These are phyloP conservation scores for Bipolaris sorokiniana DNA, from an alignment of 2,329 filamentous ascomycete species.

Conservation along the genomic window DNA sequence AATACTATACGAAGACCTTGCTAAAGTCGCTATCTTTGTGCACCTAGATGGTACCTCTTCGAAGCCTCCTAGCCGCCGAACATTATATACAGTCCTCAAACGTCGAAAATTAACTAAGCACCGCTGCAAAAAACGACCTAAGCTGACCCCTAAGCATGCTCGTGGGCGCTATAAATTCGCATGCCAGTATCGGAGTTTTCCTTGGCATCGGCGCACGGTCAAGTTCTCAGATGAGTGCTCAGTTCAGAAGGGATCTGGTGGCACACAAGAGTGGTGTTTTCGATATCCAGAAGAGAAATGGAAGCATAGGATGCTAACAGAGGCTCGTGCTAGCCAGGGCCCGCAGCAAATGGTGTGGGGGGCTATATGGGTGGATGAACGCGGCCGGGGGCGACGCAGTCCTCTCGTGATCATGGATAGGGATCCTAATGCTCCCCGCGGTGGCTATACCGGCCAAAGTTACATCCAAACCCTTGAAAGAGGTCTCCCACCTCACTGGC, in stretches of 20 bases:
- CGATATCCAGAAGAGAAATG: constrained; percentile 21
- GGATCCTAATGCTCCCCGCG: background rate
- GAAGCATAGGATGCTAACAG: constrained; percentile 19
- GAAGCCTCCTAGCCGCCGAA: constrained; percentile 5
- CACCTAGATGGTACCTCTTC: constrained; percentile 1
- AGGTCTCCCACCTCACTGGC: too few relatives aligned
- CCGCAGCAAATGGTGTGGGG: constrained; percentile 25
- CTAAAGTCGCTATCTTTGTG: background rate
- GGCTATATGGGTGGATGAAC: constrained; percentile 16
- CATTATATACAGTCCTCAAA: constrained; percentile 5
- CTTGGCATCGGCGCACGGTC: constrained; percentile 6
- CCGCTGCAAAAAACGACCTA: constrained; percentile 10
- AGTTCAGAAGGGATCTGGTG: constrained; percentile 18
- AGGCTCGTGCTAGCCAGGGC: background rate
- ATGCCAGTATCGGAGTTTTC: constrained; percentile 11
- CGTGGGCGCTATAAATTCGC: background rate
- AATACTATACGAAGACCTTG: constrained; percentile 14
- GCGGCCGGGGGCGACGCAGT: too few relatives aligned
- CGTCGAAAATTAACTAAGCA: constrained; percentile 1
- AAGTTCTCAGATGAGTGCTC: constrained; percentile 25
- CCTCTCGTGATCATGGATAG: background rate
- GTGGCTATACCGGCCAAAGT: too few relatives aligned
- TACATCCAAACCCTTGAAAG: too few relatives aligned
- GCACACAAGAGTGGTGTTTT: constrained; percentile 18
- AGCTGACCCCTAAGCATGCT: constrained; percentile 1